Conservation (phyloP, 2,329 filamentous ascomycete genomes). For the Endocalyx cinctus region DNA sequence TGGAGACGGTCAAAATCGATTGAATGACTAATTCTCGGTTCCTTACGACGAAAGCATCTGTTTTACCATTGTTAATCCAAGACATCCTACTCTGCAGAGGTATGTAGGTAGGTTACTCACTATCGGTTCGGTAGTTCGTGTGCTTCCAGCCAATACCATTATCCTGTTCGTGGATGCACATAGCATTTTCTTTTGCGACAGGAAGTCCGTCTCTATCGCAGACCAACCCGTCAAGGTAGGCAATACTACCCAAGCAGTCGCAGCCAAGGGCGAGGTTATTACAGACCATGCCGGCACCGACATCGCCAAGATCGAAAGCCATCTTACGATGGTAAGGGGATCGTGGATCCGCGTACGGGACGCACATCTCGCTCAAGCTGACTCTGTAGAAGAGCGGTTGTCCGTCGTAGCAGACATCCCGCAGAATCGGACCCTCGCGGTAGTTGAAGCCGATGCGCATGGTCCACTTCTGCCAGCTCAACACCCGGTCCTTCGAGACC, state of each 20-base stretch:
- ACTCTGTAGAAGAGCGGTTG: conserved; percentile 63
- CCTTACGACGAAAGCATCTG: conserved; percentile 3
- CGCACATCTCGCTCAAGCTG: conserved; percentile 65
- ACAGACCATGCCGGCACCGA: conserved; percentile 59
- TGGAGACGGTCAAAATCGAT: conserved; percentile 63
- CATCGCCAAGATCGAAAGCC: conserved; percentile 69
- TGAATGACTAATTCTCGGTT: conserved; percentile 64
- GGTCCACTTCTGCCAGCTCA: conserved; percentile 64
- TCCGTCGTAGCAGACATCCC: conserved; percentile 64
- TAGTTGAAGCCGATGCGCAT: conserved; percentile 67
- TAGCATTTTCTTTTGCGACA: conserved; percentile 48
- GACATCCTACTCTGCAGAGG: background rate
- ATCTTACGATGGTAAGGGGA: conserved; percentile 64
- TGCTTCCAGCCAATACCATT: conserved; percentile 70
- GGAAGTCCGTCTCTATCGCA: conserved; percentile 50
- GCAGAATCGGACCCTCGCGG: conserved; percentile 65
- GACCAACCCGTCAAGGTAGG: conserved; percentile 56
- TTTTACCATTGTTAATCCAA: background rate
- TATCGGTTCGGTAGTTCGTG: conserved; percentile 62
- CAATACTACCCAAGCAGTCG: conserved; percentile 65
- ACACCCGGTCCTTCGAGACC: conserved; percentile 42
- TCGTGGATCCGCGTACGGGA: conserved; percentile 63
- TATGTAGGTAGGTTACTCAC: conserved; percentile 53
- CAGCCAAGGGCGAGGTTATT: conserved; percentile 67
- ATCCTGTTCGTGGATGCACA: conserved; percentile 69